These are phyloP conservation scores for Nidularia pulvinata DNA, from an alignment of 768 basidiomycete genomes.

Conservation along the genomic window DNA sequence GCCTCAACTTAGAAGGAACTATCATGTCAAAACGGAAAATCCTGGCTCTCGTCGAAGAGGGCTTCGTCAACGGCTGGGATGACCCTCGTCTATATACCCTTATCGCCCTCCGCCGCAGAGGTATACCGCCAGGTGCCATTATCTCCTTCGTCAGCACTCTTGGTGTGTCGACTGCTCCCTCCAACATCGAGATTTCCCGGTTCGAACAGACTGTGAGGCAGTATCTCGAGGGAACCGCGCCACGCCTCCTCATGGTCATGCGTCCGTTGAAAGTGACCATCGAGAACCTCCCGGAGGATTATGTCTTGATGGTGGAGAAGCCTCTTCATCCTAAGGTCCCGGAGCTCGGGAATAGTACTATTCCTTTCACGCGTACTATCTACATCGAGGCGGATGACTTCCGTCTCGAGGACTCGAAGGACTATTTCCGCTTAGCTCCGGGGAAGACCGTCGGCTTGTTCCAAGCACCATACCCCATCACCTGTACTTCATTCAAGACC, in stretches of 20 bases:
- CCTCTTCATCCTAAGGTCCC: conserved; percentile 94
- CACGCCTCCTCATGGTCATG: conserved; percentile 90
- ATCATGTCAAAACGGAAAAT: conserved; percentile 98
- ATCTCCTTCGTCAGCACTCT: conserved; percentile 89
- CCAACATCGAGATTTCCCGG: conserved; percentile 84
- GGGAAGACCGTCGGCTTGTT: conserved; percentile 98
- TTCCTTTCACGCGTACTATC: conserved; percentile 86
- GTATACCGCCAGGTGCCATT: conserved; percentile 96
- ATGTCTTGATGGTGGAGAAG: conserved; percentile 82
- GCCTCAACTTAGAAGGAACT: conserved; percentile 91
- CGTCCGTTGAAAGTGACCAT: conserved; percentile 90
- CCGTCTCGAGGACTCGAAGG: conserved; percentile 85
- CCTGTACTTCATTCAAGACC: conserved; percentile 86
- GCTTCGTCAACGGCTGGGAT: conserved; percentile 91
- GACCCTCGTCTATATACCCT: conserved; percentile 97
- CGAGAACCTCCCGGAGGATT: conserved; percentile 89
- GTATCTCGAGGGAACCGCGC: conserved; percentile 87
- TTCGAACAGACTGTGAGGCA: conserved; percentile 91
- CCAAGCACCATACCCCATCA: conserved; percentile 90
- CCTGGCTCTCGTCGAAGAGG: conserved; percentile 80
- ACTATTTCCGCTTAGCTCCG: conserved; percentile 97
- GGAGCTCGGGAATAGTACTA: conserved; percentile 75
- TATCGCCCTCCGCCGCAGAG: conserved; percentile 92
- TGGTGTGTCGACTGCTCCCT: conserved; percentile 87
- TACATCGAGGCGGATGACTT: conserved; percentile 97